Evolutionary conservation across 169 alveolate genomes (phyloP), one percentile per base, ranked within the genome.

Genomic region (Plasmodium billcollinsi): DNA sequence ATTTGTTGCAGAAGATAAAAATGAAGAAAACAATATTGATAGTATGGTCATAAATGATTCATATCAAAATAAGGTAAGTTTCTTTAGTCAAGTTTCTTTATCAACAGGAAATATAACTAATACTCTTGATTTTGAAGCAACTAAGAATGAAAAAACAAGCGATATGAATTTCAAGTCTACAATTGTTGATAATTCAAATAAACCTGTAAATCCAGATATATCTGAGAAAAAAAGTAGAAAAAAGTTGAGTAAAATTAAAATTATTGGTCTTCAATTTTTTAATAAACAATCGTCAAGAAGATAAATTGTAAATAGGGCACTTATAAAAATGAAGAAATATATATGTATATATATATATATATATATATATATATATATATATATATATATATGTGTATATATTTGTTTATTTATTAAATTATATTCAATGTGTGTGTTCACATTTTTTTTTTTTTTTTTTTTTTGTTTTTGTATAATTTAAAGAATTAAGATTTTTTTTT

Each of bases 211-310:
- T 15, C 21, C n/a, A 6, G 67, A 65, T 45, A 63, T 21, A 20
- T 21, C 70, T 14, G 76, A 78, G 12, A 66, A 70, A 18, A 66
- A 70, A 26, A 33, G 75, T 15, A 78, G 67, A 43, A 67, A 58
- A 29, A 78, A 58, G 21, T 26, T 65, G 52, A 78, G 67, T 26
- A 78, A 43, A 67, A 78, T 78, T 67, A 78, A 78, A 56, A 73
- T 73, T 73, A 73, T 73, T 9, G 72, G 72, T 21, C 43, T 73
- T 45, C 86, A 33, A 63, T 73, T 73, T 73, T 73, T 73, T 47
- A 73, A 73, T 56, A 73, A 73, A 33, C 50, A 24, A 24, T 11
- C 45, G 11, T 52, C 69, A 24, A 73, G 56, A 56, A 73, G 26
- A 15, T 73, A 56, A 56, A 5, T 56, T 56, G 18, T 56, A 56